Evolutionary conservation across 106 monocot genomes (phyloP).

Genomic region (Dendrobium chrysotoxum): DNA sequence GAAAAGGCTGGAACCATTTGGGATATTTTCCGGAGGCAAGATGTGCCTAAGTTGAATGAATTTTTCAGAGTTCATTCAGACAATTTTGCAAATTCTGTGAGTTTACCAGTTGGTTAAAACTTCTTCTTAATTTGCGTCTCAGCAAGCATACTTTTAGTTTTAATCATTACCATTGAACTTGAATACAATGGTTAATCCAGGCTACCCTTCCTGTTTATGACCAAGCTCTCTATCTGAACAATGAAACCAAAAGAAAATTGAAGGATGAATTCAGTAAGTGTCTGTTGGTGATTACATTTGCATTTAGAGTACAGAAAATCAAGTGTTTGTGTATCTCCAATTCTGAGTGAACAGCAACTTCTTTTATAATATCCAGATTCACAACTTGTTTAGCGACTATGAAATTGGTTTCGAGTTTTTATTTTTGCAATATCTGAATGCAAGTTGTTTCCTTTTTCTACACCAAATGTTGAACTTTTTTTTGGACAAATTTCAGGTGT

Average conservation of each 20-base stretch:
- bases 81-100: slow-evolving; percentile 28
- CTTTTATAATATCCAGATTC: not conserved
- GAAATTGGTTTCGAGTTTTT: not conserved
- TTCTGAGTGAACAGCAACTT: not conserved
- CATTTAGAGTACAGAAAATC: not conserved
- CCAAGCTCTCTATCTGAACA: slow-evolving; percentile 50
- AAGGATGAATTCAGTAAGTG: slow-evolving; percentile 75
- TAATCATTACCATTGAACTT: not conserved
- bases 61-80: slow-evolving; percentile 51
- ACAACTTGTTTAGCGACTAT: not conserved
- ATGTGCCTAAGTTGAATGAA: slow-evolving; percentile 83
- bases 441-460: not conserved
- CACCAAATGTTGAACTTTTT: not conserved
- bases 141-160: not conserved
- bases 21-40: slow-evolving; percentile 87
- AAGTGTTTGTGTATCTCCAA: not conserved
- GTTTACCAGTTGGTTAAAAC: slow-evolving; percentile 16
- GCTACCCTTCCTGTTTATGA: slow-evolving; percentile 51
- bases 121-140: not conserved
- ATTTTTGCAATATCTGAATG: not conserved
- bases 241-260: slow-evolving; percentile 58
- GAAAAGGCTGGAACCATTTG: slow-evolving; percentile 59
- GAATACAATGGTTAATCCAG: slow-evolving; percentile 23
- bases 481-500: slow-evolving; percentile 33
- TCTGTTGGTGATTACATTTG: not conserved